Evolutionary conservation across 345 rosid species (phyloP).

Genomic region (Dovyalis caffra): DNA sequence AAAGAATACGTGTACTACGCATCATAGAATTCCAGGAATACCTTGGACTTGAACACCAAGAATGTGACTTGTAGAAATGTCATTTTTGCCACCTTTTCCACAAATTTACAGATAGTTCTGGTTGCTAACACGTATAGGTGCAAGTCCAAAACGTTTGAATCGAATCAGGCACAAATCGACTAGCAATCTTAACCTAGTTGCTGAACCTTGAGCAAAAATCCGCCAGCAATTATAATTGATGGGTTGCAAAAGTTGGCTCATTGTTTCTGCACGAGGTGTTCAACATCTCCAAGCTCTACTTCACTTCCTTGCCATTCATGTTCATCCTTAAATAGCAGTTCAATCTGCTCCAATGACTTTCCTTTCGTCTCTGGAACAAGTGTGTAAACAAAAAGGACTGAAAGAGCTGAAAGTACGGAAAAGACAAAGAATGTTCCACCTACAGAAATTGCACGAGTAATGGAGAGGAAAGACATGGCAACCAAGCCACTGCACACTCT

Average conservation of each 20-base stretch:
- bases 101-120: background rate
- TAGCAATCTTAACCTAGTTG: background rate
- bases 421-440: conserved; percentile 69
- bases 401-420: conserved; percentile 55
- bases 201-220: background rate
- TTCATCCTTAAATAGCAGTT: conserved; percentile 49
- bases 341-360: conserved; percentile 77
- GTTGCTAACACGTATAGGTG: background rate
- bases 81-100: background rate
- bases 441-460: conserved; percentile 53
- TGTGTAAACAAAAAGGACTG: conserved; percentile 56
- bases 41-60: background rate
- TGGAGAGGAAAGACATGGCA: conserved; percentile 78
- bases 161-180: background rate
- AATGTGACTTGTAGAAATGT: background rate
- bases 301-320: conserved; percentile 38
- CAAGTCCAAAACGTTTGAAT: background rate
- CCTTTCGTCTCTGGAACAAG: conserved; percentile 79
- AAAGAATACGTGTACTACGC: background rate
- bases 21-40: conserved; percentile 3
- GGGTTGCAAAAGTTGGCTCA: background rate
- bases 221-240: background rate
- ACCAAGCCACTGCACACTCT: conserved; percentile 73
- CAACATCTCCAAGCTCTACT: conserved; percentile 70
- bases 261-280: conserved; percentile 62